A percentile compares a stretch with the other conserved stretches of the same genome.
These are phyloP conservation scores for Russula dissimulans DNA, from an alignment of 768 basidiomycete species.

Conservation along the genomic window DNA sequence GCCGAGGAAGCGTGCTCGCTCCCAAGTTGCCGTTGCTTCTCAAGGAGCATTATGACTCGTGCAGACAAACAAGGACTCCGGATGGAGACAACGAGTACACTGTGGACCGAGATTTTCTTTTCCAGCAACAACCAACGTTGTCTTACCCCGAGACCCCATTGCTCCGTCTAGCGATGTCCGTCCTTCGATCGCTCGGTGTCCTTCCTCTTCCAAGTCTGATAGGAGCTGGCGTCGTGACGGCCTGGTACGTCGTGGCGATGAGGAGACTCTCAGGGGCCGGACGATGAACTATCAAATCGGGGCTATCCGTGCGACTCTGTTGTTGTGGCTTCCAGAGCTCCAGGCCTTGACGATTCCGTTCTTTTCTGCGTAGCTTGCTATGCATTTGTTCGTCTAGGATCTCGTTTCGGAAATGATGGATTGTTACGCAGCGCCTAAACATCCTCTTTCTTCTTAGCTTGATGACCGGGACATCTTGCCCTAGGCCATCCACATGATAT, in stretches of 20 bases:
- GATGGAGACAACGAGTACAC: background rate
- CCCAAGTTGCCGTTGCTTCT: conserved; percentile 49
- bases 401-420: background rate
- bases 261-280: conserved; percentile 32
- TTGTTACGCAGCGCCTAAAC: background rate
- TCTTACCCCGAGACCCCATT: background rate
- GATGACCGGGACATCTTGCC: background rate
- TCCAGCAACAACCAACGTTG: conserved; percentile 3
- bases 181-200: conserved; percentile 12
- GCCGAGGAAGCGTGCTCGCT: conserved; percentile 50
- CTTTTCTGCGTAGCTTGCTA: background rate
- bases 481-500: background rate
- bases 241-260: conserved; percentile 62
- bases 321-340: conserved; percentile 20
- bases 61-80: background rate
- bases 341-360: background rate
- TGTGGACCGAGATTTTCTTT: conserved; percentile 17
- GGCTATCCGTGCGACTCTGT: conserved; percentile 20
- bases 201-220: conserved; percentile 41
- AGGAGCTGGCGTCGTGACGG: conserved; percentile 52
- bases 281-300: conserved; percentile 20
- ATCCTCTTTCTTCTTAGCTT: background rate
- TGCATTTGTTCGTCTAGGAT: background rate
- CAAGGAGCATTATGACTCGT: background rate
- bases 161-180: conserved; percentile 11